Conservation (phyloP, 306 rosid species). For the Pyrus pyrifolia region DNA sequence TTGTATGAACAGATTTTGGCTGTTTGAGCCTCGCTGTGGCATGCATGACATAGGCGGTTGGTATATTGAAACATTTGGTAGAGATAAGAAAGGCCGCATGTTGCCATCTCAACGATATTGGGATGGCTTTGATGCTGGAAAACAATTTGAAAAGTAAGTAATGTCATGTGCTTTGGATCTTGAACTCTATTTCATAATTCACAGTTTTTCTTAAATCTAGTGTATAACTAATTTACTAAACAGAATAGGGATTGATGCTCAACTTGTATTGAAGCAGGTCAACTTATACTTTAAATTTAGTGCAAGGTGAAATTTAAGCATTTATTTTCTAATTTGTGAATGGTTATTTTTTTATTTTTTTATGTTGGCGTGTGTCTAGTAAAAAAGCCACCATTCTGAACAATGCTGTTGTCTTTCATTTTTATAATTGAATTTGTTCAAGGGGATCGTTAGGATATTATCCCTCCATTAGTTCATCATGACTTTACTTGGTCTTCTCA, state of each 20-base stretch:
- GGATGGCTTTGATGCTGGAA: constrained; percentile 59
- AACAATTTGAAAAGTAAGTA: constrained; percentile 52
- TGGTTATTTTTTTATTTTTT: background rate
- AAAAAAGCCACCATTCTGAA: background rate
- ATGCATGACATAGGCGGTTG: constrained; percentile 94
- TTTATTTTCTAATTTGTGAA: background rate
- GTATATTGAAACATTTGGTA: constrained; percentile 91
- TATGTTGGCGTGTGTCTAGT: background rate
- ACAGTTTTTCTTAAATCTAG: background rate
- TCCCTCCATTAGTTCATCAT: background rate
- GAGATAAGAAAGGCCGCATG: constrained; percentile 67
- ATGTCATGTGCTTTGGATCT: background rate
- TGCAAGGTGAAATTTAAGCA: background rate
- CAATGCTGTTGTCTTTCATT: background rate
- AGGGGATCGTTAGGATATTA: background rate
- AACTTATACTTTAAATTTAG: background rate
- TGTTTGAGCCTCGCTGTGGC: constrained; percentile 96
- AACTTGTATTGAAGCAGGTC: background rate
- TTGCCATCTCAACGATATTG: constrained; percentile 68
- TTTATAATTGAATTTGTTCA: background rate
- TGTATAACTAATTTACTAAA: background rate
- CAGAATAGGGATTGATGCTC: background rate
- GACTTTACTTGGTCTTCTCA: background rate
- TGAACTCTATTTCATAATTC: constrained; percentile 5
- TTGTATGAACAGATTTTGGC: constrained; percentile 71